Percentiles rank a stretch among this genome's conserved stretches.
These are phyloP conservation scores for Termitomyces sp. DNA, from an alignment of 1,284 basidiomycete species.

Conservation along the genomic window DNA sequence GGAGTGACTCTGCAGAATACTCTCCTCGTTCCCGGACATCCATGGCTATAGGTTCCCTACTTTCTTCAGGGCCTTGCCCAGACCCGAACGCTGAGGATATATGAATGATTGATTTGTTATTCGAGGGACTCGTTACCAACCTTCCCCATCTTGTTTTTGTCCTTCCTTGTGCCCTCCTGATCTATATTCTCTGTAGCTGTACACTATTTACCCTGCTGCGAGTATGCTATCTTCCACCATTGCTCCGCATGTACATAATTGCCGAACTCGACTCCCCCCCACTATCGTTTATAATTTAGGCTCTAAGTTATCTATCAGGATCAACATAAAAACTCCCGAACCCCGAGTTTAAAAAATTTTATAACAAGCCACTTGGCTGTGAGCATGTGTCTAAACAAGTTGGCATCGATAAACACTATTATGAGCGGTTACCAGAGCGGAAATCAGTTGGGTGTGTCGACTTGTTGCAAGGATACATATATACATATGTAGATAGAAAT, in stretches of 20 bases:
- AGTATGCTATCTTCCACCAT: conserved; percentile 4
- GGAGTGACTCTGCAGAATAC: conserved; percentile 41
- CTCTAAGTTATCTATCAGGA: conserved; percentile 1
- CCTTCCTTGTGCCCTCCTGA: conserved; percentile 3
- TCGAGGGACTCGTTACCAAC: neutral
- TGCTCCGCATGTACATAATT: conserved; percentile 10
- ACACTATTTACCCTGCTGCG: conserved; percentile 3
- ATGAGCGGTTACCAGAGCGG: conserved; percentile 1
- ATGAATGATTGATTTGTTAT: conserved; percentile 5
- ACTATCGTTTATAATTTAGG: neutral
- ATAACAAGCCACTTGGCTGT: conserved; percentile 15
- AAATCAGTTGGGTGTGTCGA: conserved; percentile 10
- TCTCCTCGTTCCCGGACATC: conserved; percentile 43
- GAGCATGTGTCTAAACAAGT: conserved; percentile 15
- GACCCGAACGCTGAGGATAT: conserved; percentile 26
- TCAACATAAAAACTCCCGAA: neutral
- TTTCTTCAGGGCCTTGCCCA: conserved; percentile 34
- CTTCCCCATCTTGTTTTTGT: neutral
- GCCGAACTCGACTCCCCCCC: neutral
- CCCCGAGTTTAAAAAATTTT: conserved; percentile 13
- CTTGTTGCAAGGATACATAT: conserved; percentile 10
- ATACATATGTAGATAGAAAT: no score
- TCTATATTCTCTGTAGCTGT: conserved; percentile 16
- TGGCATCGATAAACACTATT: conserved; percentile 11
- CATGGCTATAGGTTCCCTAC: conserved; percentile 46